These are phyloP conservation scores for Parietaria judaica DNA, from an alignment of 306 rosid genomes.

Conservation along the genomic window DNA sequence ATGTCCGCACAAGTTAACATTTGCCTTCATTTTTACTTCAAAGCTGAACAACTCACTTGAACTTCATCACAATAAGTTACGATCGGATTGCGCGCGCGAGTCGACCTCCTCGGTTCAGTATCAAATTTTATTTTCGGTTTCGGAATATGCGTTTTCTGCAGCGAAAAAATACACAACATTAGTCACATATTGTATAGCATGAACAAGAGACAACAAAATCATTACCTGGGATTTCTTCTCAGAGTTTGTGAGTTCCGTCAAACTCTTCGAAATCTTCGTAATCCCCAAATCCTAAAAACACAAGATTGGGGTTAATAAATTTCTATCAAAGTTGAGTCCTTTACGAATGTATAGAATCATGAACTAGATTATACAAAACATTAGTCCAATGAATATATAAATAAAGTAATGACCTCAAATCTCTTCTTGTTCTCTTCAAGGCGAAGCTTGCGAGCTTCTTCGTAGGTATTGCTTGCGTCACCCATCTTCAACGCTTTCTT, in stretches of 20 bases:
- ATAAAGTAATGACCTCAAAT: slow-evolving; percentile 39
- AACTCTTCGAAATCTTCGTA: slow-evolving; percentile 37
- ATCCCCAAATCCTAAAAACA: slow-evolving; percentile 55
- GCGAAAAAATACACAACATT: neutral
- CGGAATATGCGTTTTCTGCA: slow-evolving; percentile 28
- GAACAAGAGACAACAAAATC: neutral
- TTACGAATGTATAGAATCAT: too few relatives aligned
- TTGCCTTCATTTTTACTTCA: too few relatives aligned
- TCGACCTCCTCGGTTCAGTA: slow-evolving; percentile 51
- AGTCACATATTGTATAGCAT: neutral
- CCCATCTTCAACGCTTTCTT: slow-evolving; percentile 4
- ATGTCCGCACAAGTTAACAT: neutral
- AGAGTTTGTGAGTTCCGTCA: slow-evolving; percentile 33
- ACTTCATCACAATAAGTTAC: slow-evolving; percentile 42
- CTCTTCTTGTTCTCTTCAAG: slow-evolving; percentile 61
- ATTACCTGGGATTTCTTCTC: slow-evolving; percentile 42
- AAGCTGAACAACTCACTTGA: neutral
- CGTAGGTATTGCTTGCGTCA: slow-evolving; percentile 31
- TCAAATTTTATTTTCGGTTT: slow-evolving; percentile 22
- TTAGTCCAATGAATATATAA: too few relatives aligned
- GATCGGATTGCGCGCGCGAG: slow-evolving; percentile 40
- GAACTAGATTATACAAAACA: too few relatives aligned
- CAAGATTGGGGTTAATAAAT: neutral
- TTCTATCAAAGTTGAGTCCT: too few relatives aligned
- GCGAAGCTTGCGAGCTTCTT: slow-evolving; percentile 59